phyloP scores from a whole-genome alignment of 2,329 filamentous ascomycete species.

The Hymenoscyphus repandus region DNA sequence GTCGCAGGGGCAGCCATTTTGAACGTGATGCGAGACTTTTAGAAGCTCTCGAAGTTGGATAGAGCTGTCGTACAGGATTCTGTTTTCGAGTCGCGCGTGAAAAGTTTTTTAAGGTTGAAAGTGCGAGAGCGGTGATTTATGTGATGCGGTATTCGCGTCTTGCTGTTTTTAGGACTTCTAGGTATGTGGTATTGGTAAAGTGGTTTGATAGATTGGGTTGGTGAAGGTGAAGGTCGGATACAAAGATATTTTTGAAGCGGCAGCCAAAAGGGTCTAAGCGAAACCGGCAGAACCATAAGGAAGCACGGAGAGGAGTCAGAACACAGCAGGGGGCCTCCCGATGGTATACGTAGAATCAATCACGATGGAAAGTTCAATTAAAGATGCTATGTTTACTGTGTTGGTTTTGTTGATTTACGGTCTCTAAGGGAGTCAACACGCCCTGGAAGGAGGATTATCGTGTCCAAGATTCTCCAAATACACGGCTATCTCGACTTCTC shows the following conservation, averaged over 20 bases:
- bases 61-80: conserved; percentile 7
- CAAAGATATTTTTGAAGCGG: conserved; percentile 7
- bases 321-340: neutral
- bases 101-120: neutral
- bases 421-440: no score
- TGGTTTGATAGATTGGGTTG: neutral
- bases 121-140: neutral
- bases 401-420: no score
- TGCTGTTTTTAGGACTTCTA: neutral
- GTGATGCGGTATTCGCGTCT: neutral
- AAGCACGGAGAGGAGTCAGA: conserved; percentile 6
- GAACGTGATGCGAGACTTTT: conserved; percentile 2
- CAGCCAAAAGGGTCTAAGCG: conserved; percentile 5
- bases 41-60: conserved; percentile 3
- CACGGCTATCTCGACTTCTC: no score
- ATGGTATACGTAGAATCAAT: neutral
- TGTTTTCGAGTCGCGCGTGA: conserved; percentile 10
- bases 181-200: neutral
- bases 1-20: conserved; percentile 60
- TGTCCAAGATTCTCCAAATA: no score
- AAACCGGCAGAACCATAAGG: conserved; percentile 12
- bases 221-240: conserved; percentile 3
- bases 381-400: no score
- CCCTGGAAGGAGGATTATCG: no score
- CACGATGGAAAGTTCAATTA: neutral